Percentiles rank a stretch among this genome's conserved stretches.
phyloP scores from a whole-genome alignment of 23 red algal genomes.

The Agarophyton chilense region DNA sequence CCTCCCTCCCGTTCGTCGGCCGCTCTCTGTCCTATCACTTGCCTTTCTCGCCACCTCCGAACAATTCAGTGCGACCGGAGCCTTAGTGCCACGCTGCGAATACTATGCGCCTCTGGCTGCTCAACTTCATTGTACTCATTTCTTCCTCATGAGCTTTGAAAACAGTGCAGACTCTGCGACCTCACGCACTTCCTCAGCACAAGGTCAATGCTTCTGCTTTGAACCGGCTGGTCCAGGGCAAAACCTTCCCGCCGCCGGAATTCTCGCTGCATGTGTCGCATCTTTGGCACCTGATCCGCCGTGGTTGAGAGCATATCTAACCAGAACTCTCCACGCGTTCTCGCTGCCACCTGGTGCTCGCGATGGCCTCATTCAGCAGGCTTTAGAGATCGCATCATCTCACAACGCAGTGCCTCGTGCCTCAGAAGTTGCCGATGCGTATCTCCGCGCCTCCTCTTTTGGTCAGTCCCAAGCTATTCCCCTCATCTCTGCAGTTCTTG shows the following conservation, averaged over 20 bases:
- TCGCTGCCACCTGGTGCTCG: slow-evolving; percentile 43
- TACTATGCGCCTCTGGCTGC: neutral
- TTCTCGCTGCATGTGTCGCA: slow-evolving; percentile 52
- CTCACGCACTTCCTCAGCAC: neutral
- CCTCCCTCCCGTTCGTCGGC: neutral
- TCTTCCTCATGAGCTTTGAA: neutral
- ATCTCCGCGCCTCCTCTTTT: slow-evolving; percentile 52
- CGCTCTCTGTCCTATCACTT: neutral
- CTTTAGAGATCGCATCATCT: slow-evolving; percentile 53
- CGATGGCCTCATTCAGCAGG: slow-evolving; percentile 32
- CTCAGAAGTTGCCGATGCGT: slow-evolving; percentile 24
- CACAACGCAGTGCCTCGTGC: neutral
- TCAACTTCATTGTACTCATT: neutral
- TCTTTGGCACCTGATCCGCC: slow-evolving; percentile 20
- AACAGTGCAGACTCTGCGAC: neutral
- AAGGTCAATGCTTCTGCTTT: neutral
- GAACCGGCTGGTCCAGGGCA: slow-evolving; percentile 23
- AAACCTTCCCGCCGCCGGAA: slow-evolving; percentile 45
- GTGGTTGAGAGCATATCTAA: slow-evolving; percentile 48
- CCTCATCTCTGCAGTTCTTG: slow-evolving; percentile 36
- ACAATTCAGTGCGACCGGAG: neutral
- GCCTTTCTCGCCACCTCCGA: neutral
- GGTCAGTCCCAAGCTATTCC: slow-evolving; percentile 10
- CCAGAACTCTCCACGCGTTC: slow-evolving; percentile 4
- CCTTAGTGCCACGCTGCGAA: neutral